Base-by-base conservation (phyloP, 2,329 filamentous ascomycete species). In the Talaromyces pinophilus region DNA sequence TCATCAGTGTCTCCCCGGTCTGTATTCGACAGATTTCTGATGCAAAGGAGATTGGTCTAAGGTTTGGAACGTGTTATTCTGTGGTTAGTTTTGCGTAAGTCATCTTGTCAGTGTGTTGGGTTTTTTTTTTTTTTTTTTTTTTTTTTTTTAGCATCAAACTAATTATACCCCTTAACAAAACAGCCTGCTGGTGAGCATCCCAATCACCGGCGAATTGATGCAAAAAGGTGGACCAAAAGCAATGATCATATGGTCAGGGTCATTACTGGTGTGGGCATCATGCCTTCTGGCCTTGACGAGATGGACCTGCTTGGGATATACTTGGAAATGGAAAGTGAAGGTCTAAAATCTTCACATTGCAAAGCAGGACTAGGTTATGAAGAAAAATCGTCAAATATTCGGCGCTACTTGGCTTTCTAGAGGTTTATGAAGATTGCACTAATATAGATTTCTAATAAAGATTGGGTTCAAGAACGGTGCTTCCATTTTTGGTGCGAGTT, bases 61-160 rank as follows among this genome's bases (percentile, higher is more conserved):
- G 80, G 25, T 82, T 77, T 73, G 83, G 83, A 0, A 82, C 83
- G 1, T 81, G 80, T 72, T 84, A 84, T 69, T 82, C 82, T 15
- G 71, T 84, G 28, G 80, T 81, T 13, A 81, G 79, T 46, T 80
- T 85, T 64, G 78, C 82, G 75, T 77, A 67, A 63, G 75, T 57
- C 11, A 22, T 17, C 33, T 11, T 22, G 4, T 52, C 10, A 2
- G 2, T 73, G 3, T 5, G 13, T 19, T 19, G 19, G 19, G 19
- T 19, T 30, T 0, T 17, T 38, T 5, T 7, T 28, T 2, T 5
- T 44, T 7, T 30, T 73, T 5, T 5, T n/a, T 19, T 30, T 0
- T n/a, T 38, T 7, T 10, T 28, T 3, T 13, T 13, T 17, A 17
- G 17, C 3, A 46, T 33, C 10, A 59, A 52, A 33, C 13, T 50